Conservation (phyloP, 179 eudicot genomes). For the Patellifolia procumbens region DNA sequence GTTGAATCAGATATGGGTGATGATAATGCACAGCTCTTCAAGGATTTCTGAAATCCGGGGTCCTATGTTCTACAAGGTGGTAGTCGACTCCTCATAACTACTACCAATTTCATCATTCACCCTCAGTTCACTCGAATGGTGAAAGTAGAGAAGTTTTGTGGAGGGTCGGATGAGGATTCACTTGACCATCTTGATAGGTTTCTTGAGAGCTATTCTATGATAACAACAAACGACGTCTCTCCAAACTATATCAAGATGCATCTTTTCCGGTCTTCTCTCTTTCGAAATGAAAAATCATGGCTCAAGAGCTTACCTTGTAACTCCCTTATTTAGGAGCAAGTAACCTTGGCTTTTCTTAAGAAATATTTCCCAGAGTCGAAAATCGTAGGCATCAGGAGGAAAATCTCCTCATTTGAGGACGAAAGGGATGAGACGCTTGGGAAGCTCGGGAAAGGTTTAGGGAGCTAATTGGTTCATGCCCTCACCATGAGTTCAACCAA, state of each 20-base stretch:
- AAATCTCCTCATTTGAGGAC: background rate
- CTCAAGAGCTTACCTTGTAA: background rate
- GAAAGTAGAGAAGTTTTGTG: no score
- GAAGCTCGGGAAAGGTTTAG: background rate
- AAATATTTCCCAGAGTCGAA: background rate
- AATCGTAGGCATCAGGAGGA: background rate
- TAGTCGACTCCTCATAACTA: no score
- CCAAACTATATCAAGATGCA: background rate
- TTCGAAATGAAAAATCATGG: background rate
- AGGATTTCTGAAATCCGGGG: no score
- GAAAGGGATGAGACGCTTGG: background rate
- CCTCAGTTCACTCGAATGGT: no score
- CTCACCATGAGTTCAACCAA: background rate
- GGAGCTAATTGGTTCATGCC: background rate
- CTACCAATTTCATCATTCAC: no score
- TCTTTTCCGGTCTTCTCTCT: background rate
- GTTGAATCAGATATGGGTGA: no score
- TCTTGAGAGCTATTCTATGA: background rate
- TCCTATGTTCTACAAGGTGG: no score
- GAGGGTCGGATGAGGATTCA: background rate
- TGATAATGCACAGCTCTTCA: no score
- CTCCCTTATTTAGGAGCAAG: background rate
- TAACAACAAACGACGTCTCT: background rate
- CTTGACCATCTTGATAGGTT: background rate
- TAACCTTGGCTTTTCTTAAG: background rate